Conservation (phyloP, 352 stramenopile genomes). For the Albugo candida region DNA sequence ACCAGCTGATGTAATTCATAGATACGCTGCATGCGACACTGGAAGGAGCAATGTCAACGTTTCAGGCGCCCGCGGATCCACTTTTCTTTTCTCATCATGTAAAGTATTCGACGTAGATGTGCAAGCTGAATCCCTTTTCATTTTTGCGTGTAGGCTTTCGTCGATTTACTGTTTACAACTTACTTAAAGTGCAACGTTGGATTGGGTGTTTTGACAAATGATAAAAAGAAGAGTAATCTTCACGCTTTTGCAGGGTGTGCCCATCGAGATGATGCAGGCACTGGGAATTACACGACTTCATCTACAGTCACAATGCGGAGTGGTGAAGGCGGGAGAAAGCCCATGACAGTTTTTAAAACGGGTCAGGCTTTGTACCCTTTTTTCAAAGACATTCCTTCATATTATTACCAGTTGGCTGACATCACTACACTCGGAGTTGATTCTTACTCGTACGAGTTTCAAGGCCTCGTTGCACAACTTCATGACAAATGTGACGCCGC, state of each 20-base stretch:
- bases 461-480: constrained; percentile 42
- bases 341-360: constrained; percentile 3
- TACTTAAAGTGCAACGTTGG: constrained; percentile 32
- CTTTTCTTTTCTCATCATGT: constrained; percentile 80
- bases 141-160: no score
- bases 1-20: constrained; percentile 4
- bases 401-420: constrained; percentile 48
- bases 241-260: constrained; percentile 12
- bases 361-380: constrained; percentile 23
- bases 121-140: no score
- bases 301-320: constrained; percentile 13
- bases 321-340: constrained; percentile 12
- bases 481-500: constrained; percentile 28
- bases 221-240: constrained; percentile 12
- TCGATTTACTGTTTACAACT: constrained; percentile 21
- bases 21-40: constrained; percentile 68
- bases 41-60: constrained; percentile 33
- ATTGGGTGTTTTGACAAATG: constrained; percentile 9
- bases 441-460: constrained; percentile 78
- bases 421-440: constrained; percentile 44
- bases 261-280: constrained; percentile 8
- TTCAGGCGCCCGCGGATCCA: constrained; percentile 59
- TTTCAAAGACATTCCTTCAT: constrained; percentile 32
- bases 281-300: constrained; percentile 3
- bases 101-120: no score